Evolutionary conservation across 225 moss, liverwort and hornwort species (phyloP).

Genomic region (Lunularia cruciata): DNA sequence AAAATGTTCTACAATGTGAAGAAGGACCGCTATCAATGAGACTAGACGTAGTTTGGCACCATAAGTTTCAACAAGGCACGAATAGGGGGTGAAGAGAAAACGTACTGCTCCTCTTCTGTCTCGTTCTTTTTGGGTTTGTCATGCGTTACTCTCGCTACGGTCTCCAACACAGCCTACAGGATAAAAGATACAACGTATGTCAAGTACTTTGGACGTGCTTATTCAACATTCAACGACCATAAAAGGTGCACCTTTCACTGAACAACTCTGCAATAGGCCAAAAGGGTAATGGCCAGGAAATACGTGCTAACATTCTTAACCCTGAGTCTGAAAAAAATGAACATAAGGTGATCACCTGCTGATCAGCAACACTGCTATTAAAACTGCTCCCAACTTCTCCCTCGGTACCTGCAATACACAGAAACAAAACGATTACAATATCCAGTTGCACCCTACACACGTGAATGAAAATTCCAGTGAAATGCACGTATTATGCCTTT

Average conservation of each 20-base stretch:
- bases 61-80: too few relatives aligned
- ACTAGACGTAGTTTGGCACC: too few relatives aligned
- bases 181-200: background rate
- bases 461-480: background rate
- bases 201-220: too few relatives aligned
- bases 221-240: too few relatives aligned
- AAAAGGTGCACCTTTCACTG: too few relatives aligned
- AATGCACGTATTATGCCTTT: too few relatives aligned
- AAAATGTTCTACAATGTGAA: too few relatives aligned
- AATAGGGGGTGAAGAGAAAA: background rate
- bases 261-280: too few relatives aligned
- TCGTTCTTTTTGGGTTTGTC: slow-evolving; percentile 95
- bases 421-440: background rate
- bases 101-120: slow-evolving; percentile 73
- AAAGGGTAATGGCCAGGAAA: too few relatives aligned
- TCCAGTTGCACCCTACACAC: background rate
- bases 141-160: slow-evolving; percentile 91
- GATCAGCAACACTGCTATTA: slow-evolving; percentile 91
- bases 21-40: too few relatives aligned
- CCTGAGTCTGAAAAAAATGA: background rate
- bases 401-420: slow-evolving; percentile 60
- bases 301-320: background rate
- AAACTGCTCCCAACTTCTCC: slow-evolving; percentile 94
- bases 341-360: slow-evolving; percentile 46
- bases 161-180: slow-evolving; percentile 78